These are phyloP conservation scores for Colletotrichum sp. DNA, from an alignment of 2,329 filamentous ascomycete species.

Conservation along the genomic window DNA sequence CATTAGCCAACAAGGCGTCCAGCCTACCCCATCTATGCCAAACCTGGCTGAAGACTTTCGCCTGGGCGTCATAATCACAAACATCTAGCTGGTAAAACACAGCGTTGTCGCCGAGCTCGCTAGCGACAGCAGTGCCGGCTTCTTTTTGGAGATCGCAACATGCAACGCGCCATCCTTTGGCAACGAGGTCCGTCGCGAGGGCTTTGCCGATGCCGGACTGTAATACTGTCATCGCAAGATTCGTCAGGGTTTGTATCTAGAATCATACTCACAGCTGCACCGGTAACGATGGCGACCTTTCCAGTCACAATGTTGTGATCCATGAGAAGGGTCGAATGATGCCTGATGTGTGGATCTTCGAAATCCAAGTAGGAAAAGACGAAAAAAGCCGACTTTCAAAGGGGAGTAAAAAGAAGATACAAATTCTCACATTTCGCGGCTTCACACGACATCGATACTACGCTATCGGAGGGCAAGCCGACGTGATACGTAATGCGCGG, in stretches of 20 bases:
- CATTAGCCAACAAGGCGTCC: background rate
- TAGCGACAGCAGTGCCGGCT: background rate
- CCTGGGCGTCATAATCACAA: background rate
- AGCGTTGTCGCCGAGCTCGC: background rate
- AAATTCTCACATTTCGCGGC: background rate
- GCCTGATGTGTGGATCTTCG: background rate
- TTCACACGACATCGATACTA: fast-evolving
- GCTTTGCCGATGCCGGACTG: background rate
- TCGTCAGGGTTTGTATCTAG: fast-evolving
- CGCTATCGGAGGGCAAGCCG: background rate
- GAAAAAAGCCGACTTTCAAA: background rate
- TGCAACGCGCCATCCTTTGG: background rate
- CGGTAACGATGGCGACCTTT: background rate
- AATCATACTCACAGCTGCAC: background rate
- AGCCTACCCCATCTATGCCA: background rate
- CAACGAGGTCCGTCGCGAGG: background rate
- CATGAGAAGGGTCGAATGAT: background rate
- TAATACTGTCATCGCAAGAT: fast-evolving
- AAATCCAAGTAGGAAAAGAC: fast-evolving
- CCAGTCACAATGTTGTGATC: fast-evolving
- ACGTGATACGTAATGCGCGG: background rate
- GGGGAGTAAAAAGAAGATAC: background rate
- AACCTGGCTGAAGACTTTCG: background rate
- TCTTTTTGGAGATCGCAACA: background rate
- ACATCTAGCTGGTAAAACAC: background rate